A percentile compares a stretch with the other conserved stretches of the same genome.
These are phyloP conservation scores for Pulicaria dysenterica DNA, from an alignment of 129 eudicot genomes.

Conservation along the genomic window DNA sequence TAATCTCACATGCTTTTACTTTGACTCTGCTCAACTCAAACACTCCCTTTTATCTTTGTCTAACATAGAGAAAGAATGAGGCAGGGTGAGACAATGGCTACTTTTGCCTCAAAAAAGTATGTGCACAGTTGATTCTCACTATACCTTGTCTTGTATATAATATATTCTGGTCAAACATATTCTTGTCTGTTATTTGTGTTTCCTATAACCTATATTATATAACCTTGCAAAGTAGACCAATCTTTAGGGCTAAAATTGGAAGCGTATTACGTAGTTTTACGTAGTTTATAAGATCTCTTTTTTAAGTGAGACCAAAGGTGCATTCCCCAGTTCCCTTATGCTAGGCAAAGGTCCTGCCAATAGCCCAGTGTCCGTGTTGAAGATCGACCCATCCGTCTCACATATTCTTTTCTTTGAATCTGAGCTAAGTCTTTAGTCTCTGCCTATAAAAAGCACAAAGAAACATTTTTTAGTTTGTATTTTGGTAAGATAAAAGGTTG, in stretches of 20 bases:
- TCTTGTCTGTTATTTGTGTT: constrained; percentile 8
- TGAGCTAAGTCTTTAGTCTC: too few species aligned
- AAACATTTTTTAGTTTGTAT: background rate
- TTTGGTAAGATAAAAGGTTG: background rate
- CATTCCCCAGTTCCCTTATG: background rate
- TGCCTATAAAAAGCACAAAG: background rate
- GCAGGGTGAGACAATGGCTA: background rate
- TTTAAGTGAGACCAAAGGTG: background rate
- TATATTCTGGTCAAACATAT: background rate
- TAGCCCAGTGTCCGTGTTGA: background rate
- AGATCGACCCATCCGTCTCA: too few species aligned
- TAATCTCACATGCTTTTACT: background rate
- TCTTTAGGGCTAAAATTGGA: background rate
- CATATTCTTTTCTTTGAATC: too few species aligned
- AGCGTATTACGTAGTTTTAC: background rate
- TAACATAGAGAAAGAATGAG: constrained; percentile 3
- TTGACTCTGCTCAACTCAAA: constrained; percentile 6
- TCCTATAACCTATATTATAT: background rate
- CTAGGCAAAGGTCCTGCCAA: background rate
- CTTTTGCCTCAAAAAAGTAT: background rate
- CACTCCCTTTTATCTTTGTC: background rate
- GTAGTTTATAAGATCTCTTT: background rate
- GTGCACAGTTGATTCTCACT: too few species aligned
- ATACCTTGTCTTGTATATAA: background rate
- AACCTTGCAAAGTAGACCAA: constrained; percentile 2